Percentiles rank a stretch among this genome's conserved stretches.
Conservation (phyloP, 257 asterid genomes). For the Nicotiana sylvestris region DNA sequence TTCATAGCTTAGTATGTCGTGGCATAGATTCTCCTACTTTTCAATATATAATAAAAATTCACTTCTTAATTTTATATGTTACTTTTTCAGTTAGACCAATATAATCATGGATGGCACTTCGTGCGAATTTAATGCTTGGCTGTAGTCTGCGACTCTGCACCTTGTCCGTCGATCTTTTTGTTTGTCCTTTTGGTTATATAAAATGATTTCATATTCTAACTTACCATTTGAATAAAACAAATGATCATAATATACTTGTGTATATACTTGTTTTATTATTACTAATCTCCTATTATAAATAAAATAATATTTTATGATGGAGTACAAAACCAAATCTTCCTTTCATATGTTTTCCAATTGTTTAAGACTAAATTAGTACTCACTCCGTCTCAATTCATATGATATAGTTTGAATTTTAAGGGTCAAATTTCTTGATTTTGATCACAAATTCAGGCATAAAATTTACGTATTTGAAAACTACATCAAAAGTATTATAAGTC, state of each 20-base stretch:
- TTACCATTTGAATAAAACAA: background rate
- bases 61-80: background rate
- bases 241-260: background rate
- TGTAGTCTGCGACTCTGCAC: background rate
- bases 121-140: background rate
- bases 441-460: too few relatives aligned
- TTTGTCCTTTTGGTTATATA: background rate
- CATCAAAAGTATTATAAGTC: too few relatives aligned
- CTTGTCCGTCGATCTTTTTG: background rate
- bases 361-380: background rate
- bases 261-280: background rate
- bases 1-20: background rate
- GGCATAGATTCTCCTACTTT: background rate
- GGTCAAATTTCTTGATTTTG: too few relatives aligned
- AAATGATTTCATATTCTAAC: background rate
- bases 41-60: background rate
- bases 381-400: too few relatives aligned
- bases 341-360: background rate
- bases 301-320: background rate
- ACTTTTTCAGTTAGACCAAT: background rate
- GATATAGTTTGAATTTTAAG: too few relatives aligned
- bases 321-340: background rate
- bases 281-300: background rate
- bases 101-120: background rate
- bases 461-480: too few relatives aligned